These are phyloP conservation scores for Royoungia palumana DNA, from an alignment of 768 basidiomycete species.

Conservation along the genomic window DNA sequence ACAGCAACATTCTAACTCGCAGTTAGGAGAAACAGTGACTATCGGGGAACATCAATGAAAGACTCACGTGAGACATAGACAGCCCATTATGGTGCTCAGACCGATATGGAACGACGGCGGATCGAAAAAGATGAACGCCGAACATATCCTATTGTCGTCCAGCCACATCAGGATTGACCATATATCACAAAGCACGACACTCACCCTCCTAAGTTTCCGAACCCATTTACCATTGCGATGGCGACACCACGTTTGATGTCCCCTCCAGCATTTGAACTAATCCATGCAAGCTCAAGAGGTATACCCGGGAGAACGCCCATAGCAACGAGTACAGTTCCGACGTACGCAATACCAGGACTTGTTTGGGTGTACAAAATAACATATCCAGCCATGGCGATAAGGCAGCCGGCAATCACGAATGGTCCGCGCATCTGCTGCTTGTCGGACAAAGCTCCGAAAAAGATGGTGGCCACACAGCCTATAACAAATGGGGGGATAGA, in stretches of 20 bases:
- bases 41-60: slow-evolving; percentile 4
- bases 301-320: slow-evolving; percentile 48
- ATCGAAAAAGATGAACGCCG: slow-evolving; percentile 40
- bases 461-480: slow-evolving; percentile 39
- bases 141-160: slow-evolving; percentile 31
- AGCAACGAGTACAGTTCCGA: slow-evolving; percentile 46
- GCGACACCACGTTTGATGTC: slow-evolving; percentile 48
- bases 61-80: slow-evolving; percentile 23
- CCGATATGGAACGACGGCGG: slow-evolving; percentile 36
- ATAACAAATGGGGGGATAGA: slow-evolving; percentile 46
- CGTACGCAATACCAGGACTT: slow-evolving; percentile 29
- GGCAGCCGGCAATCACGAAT: slow-evolving; percentile 40
- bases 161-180: neutral
- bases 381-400: slow-evolving; percentile 46
- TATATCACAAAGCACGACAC: slow-evolving; percentile 16
- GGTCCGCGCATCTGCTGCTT: slow-evolving; percentile 42
- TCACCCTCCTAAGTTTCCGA: slow-evolving; percentile 56
- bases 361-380: slow-evolving; percentile 39
- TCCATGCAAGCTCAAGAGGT: slow-evolving; percentile 48
- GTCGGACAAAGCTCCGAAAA: slow-evolving; percentile 40
- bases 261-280: slow-evolving; percentile 51
- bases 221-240: slow-evolving; percentile 49
- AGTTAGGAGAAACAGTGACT: slow-evolving; percentile 26
- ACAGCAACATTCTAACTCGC: slow-evolving; percentile 36
- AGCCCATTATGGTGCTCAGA: slow-evolving; percentile 27